Evolutionary conservation across 2,329 filamentous ascomycete genomes (phyloP), one percentile per base, ranked within the genome.

Genomic region (Diplocarpon mali): DNA sequence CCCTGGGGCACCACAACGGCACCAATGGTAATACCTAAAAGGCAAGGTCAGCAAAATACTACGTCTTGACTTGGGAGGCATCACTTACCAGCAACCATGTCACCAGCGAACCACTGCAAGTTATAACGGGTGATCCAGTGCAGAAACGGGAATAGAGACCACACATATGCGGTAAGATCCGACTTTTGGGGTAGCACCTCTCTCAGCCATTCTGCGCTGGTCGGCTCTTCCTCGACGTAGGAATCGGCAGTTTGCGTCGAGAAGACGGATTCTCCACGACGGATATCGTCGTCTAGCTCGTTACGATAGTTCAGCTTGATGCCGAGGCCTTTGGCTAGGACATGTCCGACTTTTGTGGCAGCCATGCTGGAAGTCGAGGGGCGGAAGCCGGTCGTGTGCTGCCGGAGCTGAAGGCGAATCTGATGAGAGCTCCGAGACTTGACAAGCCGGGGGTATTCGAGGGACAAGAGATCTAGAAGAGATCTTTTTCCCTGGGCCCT

Each of bases 111-210:
- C 92, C 92, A 98, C 68, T 88, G 80, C 3, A 80, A 10, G 61
- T 98, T 98, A 68, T 98, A 98, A 55, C 80, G 77, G 10, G 69
- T 65, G 46, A 96, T 90, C 92, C 92, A 98, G n/a, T 77, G 71
- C 5, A 84, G 62, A 60, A 95, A 96, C 0, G 92, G 92, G 54
- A 98, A 94, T 1, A 96, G 68, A 12, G 76, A 83, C 53, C 70
- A 67, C 46, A 80, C 45, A 60, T 95, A 98, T 2, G 67, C 55
- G 5, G 63, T 39, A 3, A 81, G 43, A 30, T 83, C 72, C 1
- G 61, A 52, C 7, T 68, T 62, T 0, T 69, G 70, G 0, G 90
- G 92, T 0, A 75, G 60, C 14, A 83, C 65, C 2, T 80, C 73
- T 5, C 62, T 60, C 12, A 96, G 52, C 76, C 80, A 94, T 59